Percentiles rank a stretch among this genome's conserved stretches.
Evolutionary conservation across 2,329 filamentous ascomycete genomes (phyloP).

Genomic region (Elsinoe fawcettii): DNA sequence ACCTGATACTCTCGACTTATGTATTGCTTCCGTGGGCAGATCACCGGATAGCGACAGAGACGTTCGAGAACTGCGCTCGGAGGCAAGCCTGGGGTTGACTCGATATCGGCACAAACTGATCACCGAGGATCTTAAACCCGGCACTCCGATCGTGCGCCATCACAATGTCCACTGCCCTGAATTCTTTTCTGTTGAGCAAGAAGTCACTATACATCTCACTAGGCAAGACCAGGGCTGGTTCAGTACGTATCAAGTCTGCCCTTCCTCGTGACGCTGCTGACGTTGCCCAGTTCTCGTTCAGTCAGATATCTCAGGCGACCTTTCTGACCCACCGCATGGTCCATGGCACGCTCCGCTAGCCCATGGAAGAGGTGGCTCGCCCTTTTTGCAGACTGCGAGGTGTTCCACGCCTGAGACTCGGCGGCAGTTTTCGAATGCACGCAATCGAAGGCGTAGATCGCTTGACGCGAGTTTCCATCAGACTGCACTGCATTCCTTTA

Average conservation of each 20-base stretch:
- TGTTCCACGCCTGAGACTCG: not conserved
- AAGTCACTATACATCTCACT: not conserved
- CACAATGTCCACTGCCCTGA: not conserved
- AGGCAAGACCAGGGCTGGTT: not conserved
- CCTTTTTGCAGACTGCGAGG: not conserved
- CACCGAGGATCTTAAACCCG: not conserved
- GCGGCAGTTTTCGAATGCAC: too few relatives aligned
- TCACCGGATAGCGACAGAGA: not conserved
- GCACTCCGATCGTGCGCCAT: not conserved
- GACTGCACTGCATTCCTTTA: not conserved
- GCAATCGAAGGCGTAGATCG: not conserved
- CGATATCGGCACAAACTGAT: not conserved
- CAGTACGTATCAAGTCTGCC: not conserved
- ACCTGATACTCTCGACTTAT: not conserved
- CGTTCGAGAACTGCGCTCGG: not conserved
- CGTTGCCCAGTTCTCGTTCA: not conserved
- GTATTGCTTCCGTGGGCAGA: not conserved
- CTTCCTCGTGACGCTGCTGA: not conserved
- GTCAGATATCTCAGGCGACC: not conserved
- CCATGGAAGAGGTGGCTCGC: not conserved
- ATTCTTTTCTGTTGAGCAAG: conserved; percentile 7
- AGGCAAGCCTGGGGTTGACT: not conserved
- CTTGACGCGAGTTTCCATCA: not conserved
- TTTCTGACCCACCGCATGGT: not conserved
- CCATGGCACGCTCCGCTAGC: not conserved